Evolutionary conservation across 805 yeast genomes (phyloP), one percentile per base, ranked within the genome.

Genomic region (Komagataella ulmi): DNA sequence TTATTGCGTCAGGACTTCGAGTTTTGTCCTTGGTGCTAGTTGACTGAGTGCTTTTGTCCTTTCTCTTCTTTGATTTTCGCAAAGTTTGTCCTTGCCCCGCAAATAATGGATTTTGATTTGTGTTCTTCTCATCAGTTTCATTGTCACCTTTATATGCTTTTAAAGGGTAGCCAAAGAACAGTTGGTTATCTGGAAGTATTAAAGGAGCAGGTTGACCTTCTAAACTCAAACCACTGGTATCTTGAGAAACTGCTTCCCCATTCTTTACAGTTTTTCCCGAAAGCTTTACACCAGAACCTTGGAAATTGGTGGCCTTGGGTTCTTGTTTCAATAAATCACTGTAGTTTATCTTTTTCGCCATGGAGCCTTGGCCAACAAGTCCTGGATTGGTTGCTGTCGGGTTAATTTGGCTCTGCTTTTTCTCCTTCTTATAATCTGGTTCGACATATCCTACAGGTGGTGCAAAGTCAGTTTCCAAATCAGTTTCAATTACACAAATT

Each of bases 371-470:
- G 4, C 72, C 71, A 44, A 62, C 62, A 30, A 68, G 52, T 3
- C 66, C 59, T 0, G 70, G 69, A 8, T 71, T 65, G 30, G 74
- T 62, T 6, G 66, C 67, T 10, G 68, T 59, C 7, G 74, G 68
- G 47, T 68, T 65, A 17, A 80, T 79, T 52, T 68, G 72, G 56
- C 71, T 63, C 56, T 55, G 55, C 51, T 58, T 61, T 51, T 58
- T 53, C 51, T 64, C 58, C 23, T 55, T 56, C 51, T 72, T 66
- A 54, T 78, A 79, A 56, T 86, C 89, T 1, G 97, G 97, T 63
- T 91, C 98, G 17, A 87, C 96, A 63, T 93, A 93, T 0, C 99
- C 99, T 4, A 91, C 96, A 0, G 99, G 99, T 2, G 99, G 96
- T 1, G 97, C 98, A 71, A 93, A 93, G 63, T 93, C 99, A 0